Evolutionary conservation across 352 stramenopile species (phyloP).

Genomic region (Globisporangium canariense): DNA sequence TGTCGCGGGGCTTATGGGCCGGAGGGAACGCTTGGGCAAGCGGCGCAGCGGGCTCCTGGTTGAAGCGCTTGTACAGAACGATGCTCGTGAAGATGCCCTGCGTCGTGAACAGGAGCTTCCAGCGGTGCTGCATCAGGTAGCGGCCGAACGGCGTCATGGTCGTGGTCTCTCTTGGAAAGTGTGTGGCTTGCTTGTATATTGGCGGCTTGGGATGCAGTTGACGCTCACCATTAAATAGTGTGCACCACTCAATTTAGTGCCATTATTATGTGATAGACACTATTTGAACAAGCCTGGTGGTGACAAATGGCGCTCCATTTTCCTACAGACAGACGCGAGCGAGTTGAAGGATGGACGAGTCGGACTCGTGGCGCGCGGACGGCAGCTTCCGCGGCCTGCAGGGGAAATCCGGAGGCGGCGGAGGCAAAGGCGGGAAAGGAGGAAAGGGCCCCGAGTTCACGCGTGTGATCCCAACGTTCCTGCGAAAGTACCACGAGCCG

Average conservation of each 20-base stretch:
- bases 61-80: constrained; percentile 62
- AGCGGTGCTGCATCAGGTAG: constrained; percentile 66
- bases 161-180: background rate
- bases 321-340: background rate
- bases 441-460: constrained; percentile 70
- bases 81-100: constrained; percentile 66
- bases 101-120: constrained; percentile 73
- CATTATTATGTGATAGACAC: background rate
- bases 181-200: background rate
- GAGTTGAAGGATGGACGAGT: constrained; percentile 47
- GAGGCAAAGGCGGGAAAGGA: constrained; percentile 17
- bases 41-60: constrained; percentile 17
- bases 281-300: background rate
- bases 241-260: background rate
- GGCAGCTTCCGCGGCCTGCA: constrained; percentile 64
- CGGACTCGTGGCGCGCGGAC: constrained; percentile 66
- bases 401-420: constrained; percentile 27
- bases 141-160: constrained; percentile 42
- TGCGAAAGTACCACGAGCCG: constrained; percentile 70
- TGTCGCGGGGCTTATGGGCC: background rate
- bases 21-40: constrained; percentile 13
- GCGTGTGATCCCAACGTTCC: constrained; percentile 80
- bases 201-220: too few relatives aligned
- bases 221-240: background rate
- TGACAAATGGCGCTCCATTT: background rate